These are phyloP conservation scores for Aphelidium insulamus DNA, from an alignment of 371 early-diverging fungal species.

Conservation along the genomic window DNA sequence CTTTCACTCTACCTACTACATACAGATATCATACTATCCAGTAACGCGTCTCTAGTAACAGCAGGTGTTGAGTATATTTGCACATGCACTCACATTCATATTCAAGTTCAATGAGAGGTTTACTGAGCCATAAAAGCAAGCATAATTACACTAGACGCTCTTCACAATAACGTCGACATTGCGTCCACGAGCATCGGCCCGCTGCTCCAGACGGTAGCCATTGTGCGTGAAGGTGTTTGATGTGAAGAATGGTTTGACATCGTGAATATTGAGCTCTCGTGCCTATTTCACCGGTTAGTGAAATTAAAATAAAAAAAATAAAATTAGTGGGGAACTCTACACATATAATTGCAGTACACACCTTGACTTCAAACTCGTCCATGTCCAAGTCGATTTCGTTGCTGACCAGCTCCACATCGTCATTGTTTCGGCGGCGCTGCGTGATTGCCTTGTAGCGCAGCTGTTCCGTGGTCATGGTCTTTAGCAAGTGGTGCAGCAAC, in stretches of 20 bases:
- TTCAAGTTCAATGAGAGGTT: too few species aligned
- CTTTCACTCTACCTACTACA: too few species aligned
- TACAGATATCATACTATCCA: too few species aligned
- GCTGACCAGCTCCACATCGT: constrained; percentile 8
- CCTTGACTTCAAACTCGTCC: constrained; percentile 32
- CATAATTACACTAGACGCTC: too few species aligned
- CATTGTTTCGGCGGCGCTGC: constrained; percentile 17
- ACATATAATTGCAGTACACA: constrained; percentile 7
- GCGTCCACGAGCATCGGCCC: too few species aligned
- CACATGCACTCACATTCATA: too few species aligned
- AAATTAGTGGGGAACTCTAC: background rate
- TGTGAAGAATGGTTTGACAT: constrained; percentile 30
- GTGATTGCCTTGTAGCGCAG: constrained; percentile 39
- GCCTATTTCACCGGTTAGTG: constrained; percentile 17
- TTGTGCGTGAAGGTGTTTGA: background rate
- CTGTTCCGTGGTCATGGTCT: constrained; percentile 48
- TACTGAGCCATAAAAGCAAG: too few species aligned
- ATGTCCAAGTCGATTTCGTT: constrained; percentile 12
- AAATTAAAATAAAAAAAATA: too few species aligned
- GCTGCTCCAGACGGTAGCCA: too few species aligned
- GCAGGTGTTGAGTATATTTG: too few species aligned
- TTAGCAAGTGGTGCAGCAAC: constrained; percentile 43
- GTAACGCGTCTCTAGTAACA: too few species aligned
- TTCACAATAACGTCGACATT: too few species aligned
- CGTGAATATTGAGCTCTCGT: constrained; percentile 29